These are phyloP conservation scores for Aspergillus olivimuriae DNA, from an alignment of 495 filamentous ascomycete genomes.

Conservation along the genomic window DNA sequence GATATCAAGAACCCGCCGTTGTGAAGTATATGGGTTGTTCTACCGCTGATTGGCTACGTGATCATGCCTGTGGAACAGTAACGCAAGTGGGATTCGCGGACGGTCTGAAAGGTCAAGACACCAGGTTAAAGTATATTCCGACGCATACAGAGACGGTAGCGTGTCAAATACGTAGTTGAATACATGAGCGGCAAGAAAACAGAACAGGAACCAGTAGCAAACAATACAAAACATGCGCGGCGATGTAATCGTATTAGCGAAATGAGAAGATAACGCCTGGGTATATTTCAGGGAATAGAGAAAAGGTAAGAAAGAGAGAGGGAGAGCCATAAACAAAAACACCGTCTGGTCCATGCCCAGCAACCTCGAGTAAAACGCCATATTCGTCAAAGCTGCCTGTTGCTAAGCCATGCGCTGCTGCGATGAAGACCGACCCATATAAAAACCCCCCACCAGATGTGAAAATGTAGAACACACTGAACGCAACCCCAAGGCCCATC, in stretches of 20 bases:
- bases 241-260: constrained; percentile 2
- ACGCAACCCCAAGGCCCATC: constrained; percentile 13
- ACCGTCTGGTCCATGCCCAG: constrained; percentile 19
- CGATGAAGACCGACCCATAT: constrained; percentile 20
- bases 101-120: too few relatives aligned
- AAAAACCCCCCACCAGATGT: constrained; percentile 15
- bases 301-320: constrained; percentile 8
- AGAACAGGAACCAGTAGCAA: neutral
- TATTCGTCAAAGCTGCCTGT: constrained; percentile 20
- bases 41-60: too few relatives aligned
- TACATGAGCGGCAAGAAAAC: too few relatives aligned
- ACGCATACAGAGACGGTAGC: too few relatives aligned
- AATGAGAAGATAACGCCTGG: constrained; percentile 17
- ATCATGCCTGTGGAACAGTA: too few relatives aligned
- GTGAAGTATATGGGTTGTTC: too few relatives aligned
- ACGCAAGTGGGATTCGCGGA: too few relatives aligned
- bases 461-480: constrained; percentile 14
- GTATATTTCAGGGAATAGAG: constrained; percentile 25
- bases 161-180: too few relatives aligned
- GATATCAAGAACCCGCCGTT: too few relatives aligned
- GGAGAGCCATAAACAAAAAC: constrained; percentile 13
- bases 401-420: constrained; percentile 17
- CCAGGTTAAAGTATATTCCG: too few relatives aligned
- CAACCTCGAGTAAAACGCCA: constrained; percentile 22
- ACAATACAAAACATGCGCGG: neutral